Percentiles rank a stretch among this genome's conserved stretches.
Conservation (phyloP, 192 early-diverging fungal species). For the Backusella psychrophila region DNA sequence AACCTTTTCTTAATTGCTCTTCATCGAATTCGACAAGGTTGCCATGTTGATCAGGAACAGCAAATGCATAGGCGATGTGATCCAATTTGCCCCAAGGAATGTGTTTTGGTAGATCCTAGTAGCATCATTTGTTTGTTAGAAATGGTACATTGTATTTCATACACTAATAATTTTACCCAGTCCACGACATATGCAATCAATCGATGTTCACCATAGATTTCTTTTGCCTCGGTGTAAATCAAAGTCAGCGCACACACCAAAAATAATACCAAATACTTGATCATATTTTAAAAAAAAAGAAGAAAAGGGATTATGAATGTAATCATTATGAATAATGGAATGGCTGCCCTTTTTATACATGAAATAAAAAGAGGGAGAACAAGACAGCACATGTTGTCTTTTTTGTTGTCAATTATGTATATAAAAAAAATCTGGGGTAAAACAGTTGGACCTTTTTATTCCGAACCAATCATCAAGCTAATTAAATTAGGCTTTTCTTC, state of each 20-base stretch:
- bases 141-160: not conserved
- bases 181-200: conserved; percentile 21
- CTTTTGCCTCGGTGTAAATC: not conserved
- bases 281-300: not conserved
- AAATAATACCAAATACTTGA: not conserved
- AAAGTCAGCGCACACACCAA: not conserved
- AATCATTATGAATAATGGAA: not conserved
- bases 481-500: not conserved
- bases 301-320: not conserved
- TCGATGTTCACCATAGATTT: conserved; percentile 5
- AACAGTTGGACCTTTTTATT: not conserved
- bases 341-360: not conserved
- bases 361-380: not conserved
- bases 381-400: not conserved
- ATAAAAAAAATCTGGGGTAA: not conserved
- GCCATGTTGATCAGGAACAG: conserved; percentile 31
- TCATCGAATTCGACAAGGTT: conserved; percentile 17
- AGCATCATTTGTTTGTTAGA: not conserved
- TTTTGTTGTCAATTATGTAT: not conserved
- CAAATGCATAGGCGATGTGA: conserved; percentile 65
- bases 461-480: not conserved
- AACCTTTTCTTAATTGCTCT: conserved; percentile 8
- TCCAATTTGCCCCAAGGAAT: conserved; percentile 46
- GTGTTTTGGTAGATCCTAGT: conserved; percentile 22
- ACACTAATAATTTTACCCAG: conserved; percentile 9